phyloP scores from a whole-genome alignment of 2,329 filamentous ascomycete genomes.

The Fusarium metavorans region DNA sequence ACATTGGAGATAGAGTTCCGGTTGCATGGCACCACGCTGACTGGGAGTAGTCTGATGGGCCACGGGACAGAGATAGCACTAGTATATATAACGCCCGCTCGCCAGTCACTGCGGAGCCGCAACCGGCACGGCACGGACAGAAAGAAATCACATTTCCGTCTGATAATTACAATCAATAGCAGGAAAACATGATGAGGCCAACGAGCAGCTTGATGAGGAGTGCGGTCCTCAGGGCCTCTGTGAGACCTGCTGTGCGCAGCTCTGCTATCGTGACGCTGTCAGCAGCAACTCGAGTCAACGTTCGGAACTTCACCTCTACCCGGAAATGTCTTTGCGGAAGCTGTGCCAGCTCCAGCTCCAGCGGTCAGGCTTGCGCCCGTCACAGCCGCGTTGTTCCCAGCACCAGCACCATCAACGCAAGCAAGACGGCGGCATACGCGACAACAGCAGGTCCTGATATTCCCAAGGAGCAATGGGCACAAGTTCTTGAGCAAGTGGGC shows the following conservation, averaged over 20 bases:
- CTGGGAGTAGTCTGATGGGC: constrained; percentile 8
- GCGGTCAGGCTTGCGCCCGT: constrained; percentile 26
- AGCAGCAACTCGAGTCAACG: constrained; percentile 8
- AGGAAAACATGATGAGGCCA: constrained; percentile 20
- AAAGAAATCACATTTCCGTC: background rate
- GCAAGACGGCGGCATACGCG: constrained; percentile 36
- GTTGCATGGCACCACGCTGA: constrained; percentile 6
- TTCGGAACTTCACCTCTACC: constrained; percentile 33
- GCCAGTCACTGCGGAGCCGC: background rate
- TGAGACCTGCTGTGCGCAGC: constrained; percentile 21
- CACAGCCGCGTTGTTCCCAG: constrained; percentile 19
- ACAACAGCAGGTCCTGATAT: constrained; percentile 57
- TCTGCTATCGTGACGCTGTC: constrained; percentile 26
- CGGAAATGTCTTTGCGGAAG: constrained; percentile 23
- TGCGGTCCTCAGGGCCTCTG: constrained; percentile 20
- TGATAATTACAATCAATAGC: background rate
- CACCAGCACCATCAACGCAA: constrained; percentile 10
- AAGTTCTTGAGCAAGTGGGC: constrained; percentile 83
- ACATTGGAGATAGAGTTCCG: constrained; percentile 2
- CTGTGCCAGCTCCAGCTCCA: constrained; percentile 21
- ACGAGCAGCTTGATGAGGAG: constrained; percentile 34
- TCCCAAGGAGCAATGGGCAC: constrained; percentile 87
- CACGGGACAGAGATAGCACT: background rate
- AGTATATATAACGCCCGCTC: constrained; percentile 16
- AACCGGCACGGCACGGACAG: background rate